Conservation (phyloP, 2,329 filamentous ascomycete species). For the Geosmithia morbida region DNA sequence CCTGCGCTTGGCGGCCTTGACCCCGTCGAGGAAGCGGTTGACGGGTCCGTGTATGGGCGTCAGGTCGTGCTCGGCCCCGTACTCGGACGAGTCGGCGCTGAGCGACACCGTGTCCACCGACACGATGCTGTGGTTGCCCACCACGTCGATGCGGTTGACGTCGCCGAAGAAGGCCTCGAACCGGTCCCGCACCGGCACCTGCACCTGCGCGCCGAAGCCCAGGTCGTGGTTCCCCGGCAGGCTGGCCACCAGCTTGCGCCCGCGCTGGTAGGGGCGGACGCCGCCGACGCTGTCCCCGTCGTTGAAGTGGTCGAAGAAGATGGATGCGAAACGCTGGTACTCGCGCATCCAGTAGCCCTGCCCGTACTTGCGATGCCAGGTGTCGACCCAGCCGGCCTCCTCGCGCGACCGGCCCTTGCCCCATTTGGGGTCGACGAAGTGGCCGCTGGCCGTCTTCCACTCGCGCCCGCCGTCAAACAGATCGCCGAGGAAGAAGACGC, state of each 20-base stretch:
- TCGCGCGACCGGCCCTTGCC: slow-evolving; percentile 31
- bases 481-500: slow-evolving; percentile 82
- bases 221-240: slow-evolving; percentile 92
- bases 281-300: slow-evolving; percentile 38
- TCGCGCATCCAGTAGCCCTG: slow-evolving; percentile 77
- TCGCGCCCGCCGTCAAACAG: slow-evolving; percentile 92
- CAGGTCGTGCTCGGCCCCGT: slow-evolving; percentile 35
- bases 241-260: slow-evolving; percentile 68
- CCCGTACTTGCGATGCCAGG: slow-evolving; percentile 62
- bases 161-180: slow-evolving; percentile 86
- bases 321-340: slow-evolving; percentile 70
- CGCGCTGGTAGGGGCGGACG: slow-evolving; percentile 35
- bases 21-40: slow-evolving; percentile 57
- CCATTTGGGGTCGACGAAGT: slow-evolving; percentile 46
- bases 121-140: slow-evolving; percentile 92
- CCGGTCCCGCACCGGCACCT: slow-evolving; percentile 63
- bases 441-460: slow-evolving; percentile 62
- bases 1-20: slow-evolving; percentile 50
- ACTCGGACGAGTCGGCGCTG: slow-evolving; percentile 50
- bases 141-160: slow-evolving; percentile 76
- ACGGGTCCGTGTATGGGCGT: slow-evolving; percentile 60
- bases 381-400: slow-evolving; percentile 42
- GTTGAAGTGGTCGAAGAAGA: slow-evolving; percentile 65
- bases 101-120: slow-evolving; percentile 81
- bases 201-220: slow-evolving; percentile 77